Percentiles rank a stretch among this genome's conserved stretches.
Evolutionary conservation across 257 asterid species (phyloP).

Genomic region (Capsicum pubescens): DNA sequence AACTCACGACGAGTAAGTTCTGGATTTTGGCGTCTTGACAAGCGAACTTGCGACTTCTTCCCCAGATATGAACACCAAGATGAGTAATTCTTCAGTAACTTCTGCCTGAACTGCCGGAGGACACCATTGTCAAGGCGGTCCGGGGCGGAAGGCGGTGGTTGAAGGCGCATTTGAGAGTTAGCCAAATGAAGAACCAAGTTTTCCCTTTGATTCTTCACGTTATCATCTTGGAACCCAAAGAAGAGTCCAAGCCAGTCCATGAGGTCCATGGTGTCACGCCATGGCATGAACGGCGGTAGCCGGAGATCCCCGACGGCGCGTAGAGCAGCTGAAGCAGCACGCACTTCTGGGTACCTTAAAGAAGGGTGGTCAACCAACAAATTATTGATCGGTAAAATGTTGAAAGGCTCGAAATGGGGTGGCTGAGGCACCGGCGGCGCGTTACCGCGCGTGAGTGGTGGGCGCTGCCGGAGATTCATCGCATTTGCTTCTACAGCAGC

Average conservation of each 20-base stretch:
- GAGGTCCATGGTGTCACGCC: slow-evolving; percentile 74
- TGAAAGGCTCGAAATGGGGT: slow-evolving; percentile 55
- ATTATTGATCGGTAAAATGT: slow-evolving; percentile 83
- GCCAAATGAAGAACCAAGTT: slow-evolving; percentile 88
- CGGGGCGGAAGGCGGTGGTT: slow-evolving; percentile 56
- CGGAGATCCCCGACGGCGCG: slow-evolving; percentile 73
- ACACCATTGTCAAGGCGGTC: slow-evolving; percentile 76
- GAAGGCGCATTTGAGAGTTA: slow-evolving; percentile 89
- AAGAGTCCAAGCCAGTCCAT: slow-evolving; percentile 92
- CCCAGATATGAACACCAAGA: slow-evolving; percentile 88
- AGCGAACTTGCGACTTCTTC: slow-evolving; percentile 71
- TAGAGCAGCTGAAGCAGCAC: slow-evolving; percentile 81
- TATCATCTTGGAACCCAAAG: slow-evolving; percentile 93
- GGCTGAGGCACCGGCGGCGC: slow-evolving; percentile 61
- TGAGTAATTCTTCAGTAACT: slow-evolving; percentile 73
- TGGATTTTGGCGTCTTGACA: slow-evolving; percentile 62
- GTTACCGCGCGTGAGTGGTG: slow-evolving; percentile 60
- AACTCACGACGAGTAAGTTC: slow-evolving; percentile 78
- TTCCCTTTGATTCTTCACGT: slow-evolving; percentile 89
- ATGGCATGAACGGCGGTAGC: slow-evolving; percentile 65
- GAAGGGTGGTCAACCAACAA: slow-evolving; percentile 81
- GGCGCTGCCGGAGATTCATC: slow-evolving; percentile 71
- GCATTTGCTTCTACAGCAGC: slow-evolving; percentile 36
- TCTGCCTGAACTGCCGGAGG: slow-evolving; percentile 69
- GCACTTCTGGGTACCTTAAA: slow-evolving; percentile 77